These are phyloP conservation scores for Candida ulmi DNA, from an alignment of 805 yeast genomes.

Conservation along the genomic window DNA sequence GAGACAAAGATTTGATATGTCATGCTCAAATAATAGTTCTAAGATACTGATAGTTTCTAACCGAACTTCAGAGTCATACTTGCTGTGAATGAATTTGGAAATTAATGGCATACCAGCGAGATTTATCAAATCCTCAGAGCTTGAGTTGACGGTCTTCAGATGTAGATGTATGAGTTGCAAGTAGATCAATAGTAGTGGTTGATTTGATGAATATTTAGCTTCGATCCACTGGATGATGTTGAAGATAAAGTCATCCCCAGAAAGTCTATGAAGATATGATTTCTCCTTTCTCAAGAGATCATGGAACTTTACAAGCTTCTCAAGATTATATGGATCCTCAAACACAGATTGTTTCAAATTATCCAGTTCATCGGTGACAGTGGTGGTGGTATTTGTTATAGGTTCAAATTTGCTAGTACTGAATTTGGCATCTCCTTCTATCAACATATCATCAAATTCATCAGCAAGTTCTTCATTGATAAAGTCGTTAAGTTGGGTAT, in stretches of 20 bases:
- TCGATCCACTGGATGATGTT: constrained; percentile 3
- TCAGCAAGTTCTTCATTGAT: constrained; percentile 9
- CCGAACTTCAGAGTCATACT: constrained; percentile 1
- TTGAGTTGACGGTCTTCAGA: background rate
- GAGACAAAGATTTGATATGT: constrained; percentile 30
- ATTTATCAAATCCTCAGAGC: constrained; percentile 7
- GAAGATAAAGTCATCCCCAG: constrained; percentile 1
- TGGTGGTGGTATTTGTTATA: too few species aligned
- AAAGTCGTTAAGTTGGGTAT: constrained; percentile 5
- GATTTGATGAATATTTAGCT: background rate
- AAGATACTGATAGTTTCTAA: constrained; percentile 5
- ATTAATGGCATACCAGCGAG: constrained; percentile 16
- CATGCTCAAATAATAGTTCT: constrained; percentile 13
- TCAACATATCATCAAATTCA: constrained; percentile 7
- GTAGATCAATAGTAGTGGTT: background rate
- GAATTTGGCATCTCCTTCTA: constrained; percentile 3
- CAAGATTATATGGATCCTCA: background rate
- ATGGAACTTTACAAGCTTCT: background rate
- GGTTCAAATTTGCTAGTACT: constrained; percentile 14
- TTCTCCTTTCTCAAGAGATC: background rate
- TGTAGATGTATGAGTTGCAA: constrained; percentile 1
- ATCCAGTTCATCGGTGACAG: background rate
- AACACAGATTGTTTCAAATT: background rate
- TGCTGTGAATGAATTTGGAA: constrained; percentile 3
- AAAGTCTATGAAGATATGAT: background rate